Evolutionary conservation across 2,329 filamentous ascomycete species (phyloP), one percentile per base, ranked within the genome.

Genomic region (Orbilia ellipsospora): DNA sequence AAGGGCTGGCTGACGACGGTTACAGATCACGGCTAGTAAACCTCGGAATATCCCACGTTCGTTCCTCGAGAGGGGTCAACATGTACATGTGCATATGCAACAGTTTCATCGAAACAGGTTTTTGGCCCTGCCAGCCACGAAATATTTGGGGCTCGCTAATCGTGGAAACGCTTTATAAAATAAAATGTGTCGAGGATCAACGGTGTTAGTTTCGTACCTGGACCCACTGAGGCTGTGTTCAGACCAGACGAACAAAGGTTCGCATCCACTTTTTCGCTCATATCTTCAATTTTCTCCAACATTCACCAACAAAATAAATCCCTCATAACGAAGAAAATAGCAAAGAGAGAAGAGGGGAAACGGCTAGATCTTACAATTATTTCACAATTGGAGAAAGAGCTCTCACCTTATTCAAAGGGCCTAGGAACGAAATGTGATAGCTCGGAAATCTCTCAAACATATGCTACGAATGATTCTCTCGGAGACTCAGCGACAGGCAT

Each of bases 201-300:
- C 26, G 7, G 44, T 54, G 8, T 51, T 45, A 65, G 28, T 64
- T 59, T 44, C 26, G 69, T 74, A 2, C 69, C 62, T 73, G 63
- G 62, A 73, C 56, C 69, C 69, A 63, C 64, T 74, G 69, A 51
- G 69, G 69, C 69, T 74, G 69, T 74, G 69, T 56, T 74, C 0
- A 7, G 26, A 54, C 18, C 61, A 45, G 16, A 36, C 50, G 48
- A 45, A 31, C 20, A 10, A 44, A 44, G 36, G 40, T 57, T 50
- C 51, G 31, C 54, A 50, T 8, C 13, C n/a, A 12, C 31, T 42
- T 40, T 18, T 13, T 13, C 10, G 6, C 7, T 44, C 13, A n/a
- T 5, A 6, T 26, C 18, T 18, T 44, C 10, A 13, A 3, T 15
- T 20, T 60, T 60, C 56, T 44, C 42, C 63, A 51, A 23, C 16